Base-by-base conservation (phyloP, 257 asterid species). In the Primulina eburnea region DNA sequence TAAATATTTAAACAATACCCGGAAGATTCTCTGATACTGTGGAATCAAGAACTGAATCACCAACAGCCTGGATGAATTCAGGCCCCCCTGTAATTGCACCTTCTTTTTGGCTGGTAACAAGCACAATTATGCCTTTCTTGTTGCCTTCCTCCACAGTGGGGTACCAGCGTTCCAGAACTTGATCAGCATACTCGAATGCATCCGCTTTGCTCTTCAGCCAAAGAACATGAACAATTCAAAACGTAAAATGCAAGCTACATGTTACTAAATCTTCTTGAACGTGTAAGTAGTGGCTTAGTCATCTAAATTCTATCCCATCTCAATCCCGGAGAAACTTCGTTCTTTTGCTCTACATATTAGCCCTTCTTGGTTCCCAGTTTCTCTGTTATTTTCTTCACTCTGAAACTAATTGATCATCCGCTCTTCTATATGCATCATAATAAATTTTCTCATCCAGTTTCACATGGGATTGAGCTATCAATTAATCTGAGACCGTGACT, bases 31-130 rank as follows among this genome's bases (percentile, higher is more conserved):
- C 99, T 3, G 99, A 85, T 29, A 91, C 97, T 53, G 95, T 82
- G 77, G 95, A 84, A 84, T 94, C 99, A 69, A 94, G 99, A 78
- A 94, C 52, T 33, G 93, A 68, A 72, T 91, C 99, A 67, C 98
- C 98, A 65, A 91, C 96, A 68, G 99, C 96, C 75, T 88, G 65
- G 70, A 89, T 71, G 75, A 94, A 94, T 9, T 85, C 93, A 67
- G 99, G 99, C 21, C 99, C 99, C 60, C 99, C 99, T 0, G 97
- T 94, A 69, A 94, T 81, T 17, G 99, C 99, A 3, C 98, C 99
- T 86, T 94, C 99, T 69, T 94, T 94, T 81, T 94, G 99, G 72
- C 96, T 91, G 75, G 99, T 94, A 53, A 94, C 82, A 17, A 94
- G 98, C 78, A 94, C 96, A n/a, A 91, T 87, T 80, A 91, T 86